phyloP scores from a whole-genome alignment of 2,329 filamentous ascomycete genomes.

The Ramichloridium luteum region DNA sequence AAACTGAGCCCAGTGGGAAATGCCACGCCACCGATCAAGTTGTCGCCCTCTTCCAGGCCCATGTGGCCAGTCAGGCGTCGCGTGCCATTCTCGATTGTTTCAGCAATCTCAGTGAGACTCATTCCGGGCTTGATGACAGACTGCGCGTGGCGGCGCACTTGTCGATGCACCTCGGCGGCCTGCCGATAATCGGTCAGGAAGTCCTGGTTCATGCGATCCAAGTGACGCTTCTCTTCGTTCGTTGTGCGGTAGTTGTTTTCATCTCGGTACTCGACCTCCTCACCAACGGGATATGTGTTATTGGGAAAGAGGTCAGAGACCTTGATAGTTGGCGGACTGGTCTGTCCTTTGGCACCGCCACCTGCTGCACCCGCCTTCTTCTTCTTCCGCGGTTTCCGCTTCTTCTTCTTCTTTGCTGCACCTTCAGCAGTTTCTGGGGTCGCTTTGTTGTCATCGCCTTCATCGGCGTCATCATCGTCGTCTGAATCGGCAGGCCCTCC shows the following conservation, averaged over 20 bases:
- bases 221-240: constrained; percentile 35
- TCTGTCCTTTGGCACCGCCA: constrained; percentile 28
- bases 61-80: constrained; percentile 38
- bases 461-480: constrained; percentile 25
- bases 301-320: constrained; percentile 35
- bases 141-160: constrained; percentile 42
- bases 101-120: constrained; percentile 38
- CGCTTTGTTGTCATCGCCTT: constrained; percentile 13
- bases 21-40: constrained; percentile 40
- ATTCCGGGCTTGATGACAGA: constrained; percentile 39
- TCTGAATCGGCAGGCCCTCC: constrained; percentile 25
- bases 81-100: constrained; percentile 44
- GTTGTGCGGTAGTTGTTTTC: constrained; percentile 37
- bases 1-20: constrained; percentile 45
- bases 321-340: constrained; percentile 35
- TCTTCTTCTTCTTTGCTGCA: constrained; percentile 34
- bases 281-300: constrained; percentile 34
- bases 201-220: constrained; percentile 33
- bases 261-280: constrained; percentile 34
- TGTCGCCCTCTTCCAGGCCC: constrained; percentile 41
- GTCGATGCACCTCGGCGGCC: constrained; percentile 44
- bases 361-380: constrained; percentile 16
- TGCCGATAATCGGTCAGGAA: constrained; percentile 44
- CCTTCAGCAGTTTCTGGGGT: constrained; percentile 18
- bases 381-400: constrained; percentile 32